These are phyloP conservation scores for Pseudonitzschia multiseries DNA, from an alignment of 108 stramenopile genomes.

Conservation along the genomic window DNA sequence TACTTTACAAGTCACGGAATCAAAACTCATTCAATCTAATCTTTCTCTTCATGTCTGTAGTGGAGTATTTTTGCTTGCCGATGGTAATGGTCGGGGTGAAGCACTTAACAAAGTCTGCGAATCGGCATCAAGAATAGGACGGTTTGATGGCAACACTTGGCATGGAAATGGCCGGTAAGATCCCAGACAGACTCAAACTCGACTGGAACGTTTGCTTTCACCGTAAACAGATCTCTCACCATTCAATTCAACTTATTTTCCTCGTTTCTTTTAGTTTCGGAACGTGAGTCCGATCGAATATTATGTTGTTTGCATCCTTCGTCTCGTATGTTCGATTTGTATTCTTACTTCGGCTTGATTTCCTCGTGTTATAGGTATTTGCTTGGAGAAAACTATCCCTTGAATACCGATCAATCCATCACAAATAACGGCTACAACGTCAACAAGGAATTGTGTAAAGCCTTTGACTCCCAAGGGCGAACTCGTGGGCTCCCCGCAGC, in stretches of 20 bases:
- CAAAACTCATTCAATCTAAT: too few relatives aligned
- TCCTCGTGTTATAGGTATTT: not conserved
- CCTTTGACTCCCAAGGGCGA: conserved; percentile 39
- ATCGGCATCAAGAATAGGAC: conserved; percentile 24
- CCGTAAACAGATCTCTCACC: too few relatives aligned
- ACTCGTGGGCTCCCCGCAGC: conserved; percentile 41
- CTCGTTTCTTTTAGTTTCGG: too few relatives aligned
- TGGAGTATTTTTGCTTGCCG: conserved; percentile 46
- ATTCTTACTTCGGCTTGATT: not conserved
- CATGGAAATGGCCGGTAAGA: conserved; percentile 35
- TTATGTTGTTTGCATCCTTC: too few relatives aligned
- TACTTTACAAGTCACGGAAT: too few relatives aligned
- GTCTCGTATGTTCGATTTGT: too few relatives aligned
- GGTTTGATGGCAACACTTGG: conserved; percentile 55
- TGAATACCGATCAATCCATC: conserved; percentile 52
- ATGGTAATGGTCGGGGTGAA: conserved; percentile 35
- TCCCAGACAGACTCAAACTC: not conserved
- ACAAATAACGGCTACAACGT: conserved; percentile 42
- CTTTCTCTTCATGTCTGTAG: too few relatives aligned
- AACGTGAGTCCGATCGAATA: too few relatives aligned
- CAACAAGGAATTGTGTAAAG: conserved; percentile 37
- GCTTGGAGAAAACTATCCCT: conserved; percentile 18
- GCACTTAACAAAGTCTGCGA: conserved; percentile 42
- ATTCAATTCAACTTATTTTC: too few relatives aligned
- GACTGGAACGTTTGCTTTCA: too few relatives aligned